Evolutionary conservation across 140 eudicot species (phyloP).

Genomic region (Bidens hawaiensis): DNA sequence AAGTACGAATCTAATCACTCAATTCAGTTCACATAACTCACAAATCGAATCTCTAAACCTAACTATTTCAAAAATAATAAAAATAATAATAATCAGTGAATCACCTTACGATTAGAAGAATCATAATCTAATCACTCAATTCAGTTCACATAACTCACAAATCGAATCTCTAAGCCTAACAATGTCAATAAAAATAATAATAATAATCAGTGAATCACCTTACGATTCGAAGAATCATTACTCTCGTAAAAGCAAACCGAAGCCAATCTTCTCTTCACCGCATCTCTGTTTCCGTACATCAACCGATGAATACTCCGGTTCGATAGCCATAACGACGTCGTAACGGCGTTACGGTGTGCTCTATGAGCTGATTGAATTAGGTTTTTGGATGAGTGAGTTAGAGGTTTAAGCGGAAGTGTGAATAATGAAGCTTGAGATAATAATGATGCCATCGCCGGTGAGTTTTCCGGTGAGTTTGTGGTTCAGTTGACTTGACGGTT

Average conservation of each 20-base stretch:
- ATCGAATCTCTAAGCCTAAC: background rate
- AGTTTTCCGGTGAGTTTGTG: slow-evolving; percentile 17
- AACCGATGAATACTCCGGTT: slow-evolving; percentile 18
- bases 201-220: slow-evolving; percentile 20
- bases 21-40: background rate
- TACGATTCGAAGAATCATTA: slow-evolving; percentile 14
- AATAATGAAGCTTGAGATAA: slow-evolving; percentile 21
- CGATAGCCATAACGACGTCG: slow-evolving; percentile 16
- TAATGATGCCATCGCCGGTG: slow-evolving; percentile 17
- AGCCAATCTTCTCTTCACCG: slow-evolving; percentile 22
- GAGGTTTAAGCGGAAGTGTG: slow-evolving; percentile 15
- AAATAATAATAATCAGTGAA: background rate
- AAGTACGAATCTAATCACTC: background rate
- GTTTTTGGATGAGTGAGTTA: slow-evolving; percentile 11
- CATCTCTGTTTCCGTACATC: slow-evolving; percentile 2
- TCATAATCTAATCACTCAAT: background rate
- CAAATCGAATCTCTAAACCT: background rate
- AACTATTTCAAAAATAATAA: slow-evolving; percentile 4
- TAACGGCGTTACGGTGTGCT: background rate
- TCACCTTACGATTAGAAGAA: slow-evolving; percentile 25
- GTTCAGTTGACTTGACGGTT: too few relatives aligned
- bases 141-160: background rate
- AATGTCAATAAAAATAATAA: background rate
- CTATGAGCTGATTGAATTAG: slow-evolving; percentile 19
- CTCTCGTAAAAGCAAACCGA: slow-evolving; percentile 23